These are phyloP conservation scores for Neurospora hispaniola DNA, from an alignment of 495 filamentous ascomycete genomes.

Conservation along the genomic window DNA sequence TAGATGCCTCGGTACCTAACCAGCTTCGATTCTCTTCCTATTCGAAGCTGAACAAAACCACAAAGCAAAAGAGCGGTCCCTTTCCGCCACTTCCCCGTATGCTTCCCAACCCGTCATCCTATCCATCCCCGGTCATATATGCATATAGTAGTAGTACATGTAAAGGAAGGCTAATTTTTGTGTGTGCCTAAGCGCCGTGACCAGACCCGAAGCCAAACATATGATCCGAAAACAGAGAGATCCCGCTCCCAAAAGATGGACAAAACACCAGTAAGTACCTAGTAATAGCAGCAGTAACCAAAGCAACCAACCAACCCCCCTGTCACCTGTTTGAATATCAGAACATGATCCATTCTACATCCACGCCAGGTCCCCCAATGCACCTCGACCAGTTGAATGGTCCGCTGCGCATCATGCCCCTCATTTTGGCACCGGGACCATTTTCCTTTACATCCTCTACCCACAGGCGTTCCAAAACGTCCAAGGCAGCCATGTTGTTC, in stretches of 20 bases:
- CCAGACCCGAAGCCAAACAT: neutral
- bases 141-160: neutral
- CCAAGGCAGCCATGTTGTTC: constrained; percentile 80
- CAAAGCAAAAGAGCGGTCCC: neutral
- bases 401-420: constrained; percentile 24
- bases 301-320: neutral
- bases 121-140: neutral
- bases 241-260: neutral
- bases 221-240: neutral
- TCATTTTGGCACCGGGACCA: constrained; percentile 16
- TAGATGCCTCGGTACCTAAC: neutral
- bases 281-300: neutral
- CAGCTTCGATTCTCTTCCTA: neutral
- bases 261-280: neutral
- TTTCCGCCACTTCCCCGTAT: neutral
- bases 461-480: constrained; percentile 82
- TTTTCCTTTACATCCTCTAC: constrained; percentile 37
- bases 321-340: constrained; percentile 22
- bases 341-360: constrained; percentile 83
- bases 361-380: constrained; percentile 55
- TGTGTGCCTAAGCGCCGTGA: neutral
- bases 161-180: neutral
- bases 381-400: constrained; percentile 67
- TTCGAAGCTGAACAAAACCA: neutral
- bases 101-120: neutral